Base-by-base conservation (phyloP, 208 protist species). In the Acanthamoeba polyphaga region DNA sequence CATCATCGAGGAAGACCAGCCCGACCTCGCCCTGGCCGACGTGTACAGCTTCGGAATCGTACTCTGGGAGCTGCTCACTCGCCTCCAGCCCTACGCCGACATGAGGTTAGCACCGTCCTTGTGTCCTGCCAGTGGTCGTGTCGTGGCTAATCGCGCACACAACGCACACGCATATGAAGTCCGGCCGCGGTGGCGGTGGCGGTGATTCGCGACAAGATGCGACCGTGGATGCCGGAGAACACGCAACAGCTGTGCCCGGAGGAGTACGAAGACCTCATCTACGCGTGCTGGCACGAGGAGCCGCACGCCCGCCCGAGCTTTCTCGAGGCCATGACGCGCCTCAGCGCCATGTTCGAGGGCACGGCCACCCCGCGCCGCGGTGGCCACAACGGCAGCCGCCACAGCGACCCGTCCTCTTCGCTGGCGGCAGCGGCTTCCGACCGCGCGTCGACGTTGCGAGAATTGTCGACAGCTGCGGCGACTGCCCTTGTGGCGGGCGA, bases 151-250 rank as follows among this genome's bases (percentile, higher is more conserved):
- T 5, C 51, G 15, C 51, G 3, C 15, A 17, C 15, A 17, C 15
- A 0, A 10, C 12, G 0, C 51, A 0, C 9, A 55, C 51, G 8
- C 51, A 17, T 3, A 19, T 9, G 24, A 13, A 92, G 85, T 8
- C 85, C 85, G 27, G 85, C 85, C 0, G 62, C 85, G 5, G 85
- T 92, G 58, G 85, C 85, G 15, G 43, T 92, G 22, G 10, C 85
- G 3, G 85, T 92, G 19, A 92, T 92, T n/a, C 27, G 85, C 7
- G 85, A 92, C 32, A 27, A 70, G 29, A 72, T 70, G 85, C 85
- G 85, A 17, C 85, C 85, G 58, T 4, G 29, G 53, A 43, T 92
- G 53, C 85, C 85, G 19, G 62, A 70, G 24, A 32, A 68, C 49
- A 13, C 43, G 15, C 12, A 24, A 5, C 76, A 58, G 49, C 76